A percentile compares a stretch with the other conserved stretches of the same genome.
Conservation (phyloP, 129 eudicot species). For the Mikania micrantha region DNA sequence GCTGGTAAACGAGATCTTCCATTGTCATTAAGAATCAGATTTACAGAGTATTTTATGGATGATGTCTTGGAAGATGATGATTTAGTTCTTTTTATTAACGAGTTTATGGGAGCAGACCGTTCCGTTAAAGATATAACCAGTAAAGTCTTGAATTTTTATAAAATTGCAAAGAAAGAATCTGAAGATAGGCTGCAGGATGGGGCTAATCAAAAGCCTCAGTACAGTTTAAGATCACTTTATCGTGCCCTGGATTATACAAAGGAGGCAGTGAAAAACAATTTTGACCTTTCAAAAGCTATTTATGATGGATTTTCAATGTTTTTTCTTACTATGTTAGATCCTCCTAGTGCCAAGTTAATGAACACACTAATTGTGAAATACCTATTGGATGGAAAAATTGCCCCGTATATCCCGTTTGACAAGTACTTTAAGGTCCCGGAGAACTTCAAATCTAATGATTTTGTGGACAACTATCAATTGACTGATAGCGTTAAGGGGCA, state of each 20-base stretch:
- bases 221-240: slow-evolving; percentile 88
- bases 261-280: slow-evolving; percentile 52
- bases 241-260: slow-evolving; percentile 78
- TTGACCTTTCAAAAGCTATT: slow-evolving; percentile 49
- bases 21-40: slow-evolving; percentile 56
- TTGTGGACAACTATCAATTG: slow-evolving; percentile 46
- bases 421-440: slow-evolving; percentile 30
- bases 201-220: slow-evolving; percentile 98
- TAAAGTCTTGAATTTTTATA: slow-evolving; percentile 65
- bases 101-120: slow-evolving; percentile 42
- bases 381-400: slow-evolving; percentile 47
- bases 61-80: slow-evolving; percentile 89
- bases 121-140: slow-evolving; percentile 28
- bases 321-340: slow-evolving; percentile 67
- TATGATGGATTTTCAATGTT: slow-evolving; percentile 97
- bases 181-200: slow-evolving; percentile 96
- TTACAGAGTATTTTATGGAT: slow-evolving; percentile 88
- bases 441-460: slow-evolving; percentile 22
- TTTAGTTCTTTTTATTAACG: slow-evolving; percentile 52
- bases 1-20: slow-evolving; percentile 96
- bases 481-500: slow-evolving; percentile 77
- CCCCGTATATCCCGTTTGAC: slow-evolving; percentile 41
- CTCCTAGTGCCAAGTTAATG: slow-evolving; percentile 72
- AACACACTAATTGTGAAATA: slow-evolving; percentile 34
- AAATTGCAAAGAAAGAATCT: slow-evolving; percentile 68